These are phyloP conservation scores for Pseudocercospora eumusae DNA, from an alignment of 2,329 filamentous ascomycete species.

Conservation along the genomic window DNA sequence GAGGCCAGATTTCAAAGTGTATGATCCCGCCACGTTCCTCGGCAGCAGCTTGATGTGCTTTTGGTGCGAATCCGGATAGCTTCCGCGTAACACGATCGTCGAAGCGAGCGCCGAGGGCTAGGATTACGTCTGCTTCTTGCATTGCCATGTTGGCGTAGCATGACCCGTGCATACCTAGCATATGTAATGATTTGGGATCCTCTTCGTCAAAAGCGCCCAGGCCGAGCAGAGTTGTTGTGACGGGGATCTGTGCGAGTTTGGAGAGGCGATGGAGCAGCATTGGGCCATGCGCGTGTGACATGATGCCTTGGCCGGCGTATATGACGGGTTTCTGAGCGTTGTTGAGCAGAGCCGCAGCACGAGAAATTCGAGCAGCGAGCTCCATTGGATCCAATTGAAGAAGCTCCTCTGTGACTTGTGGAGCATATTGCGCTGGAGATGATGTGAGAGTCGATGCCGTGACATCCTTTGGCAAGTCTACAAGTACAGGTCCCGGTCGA, in stretches of 20 bases:
- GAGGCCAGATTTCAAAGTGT: constrained; percentile 97
- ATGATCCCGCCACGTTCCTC: constrained; percentile 90
- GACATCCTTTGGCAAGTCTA: constrained; percentile 72
- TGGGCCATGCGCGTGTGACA: constrained; percentile 76
- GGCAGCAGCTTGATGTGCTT: constrained; percentile 76
- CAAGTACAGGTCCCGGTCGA: constrained; percentile 81
- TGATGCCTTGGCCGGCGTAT: constrained; percentile 88
- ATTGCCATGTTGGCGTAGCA: constrained; percentile 98
- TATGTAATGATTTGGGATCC: constrained; percentile 89
- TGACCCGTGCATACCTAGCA: constrained; percentile 97
- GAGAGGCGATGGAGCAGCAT: constrained; percentile 79
- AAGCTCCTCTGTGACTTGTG: too few relatives aligned
- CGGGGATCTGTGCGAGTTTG: constrained; percentile 87
- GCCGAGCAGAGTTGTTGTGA: constrained; percentile 93
- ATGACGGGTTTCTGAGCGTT: constrained; percentile 90
- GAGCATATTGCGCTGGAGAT: constrained; percentile 73
- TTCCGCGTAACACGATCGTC: constrained; percentile 89
- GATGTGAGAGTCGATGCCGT: constrained; percentile 83
- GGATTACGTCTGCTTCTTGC: constrained; percentile 91
- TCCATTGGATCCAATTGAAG: constrained; percentile 62
- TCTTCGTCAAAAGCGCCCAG: constrained; percentile 90
- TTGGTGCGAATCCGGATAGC: constrained; percentile 82
- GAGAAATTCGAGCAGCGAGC: constrained; percentile 69
- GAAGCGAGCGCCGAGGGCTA: constrained; percentile 88
- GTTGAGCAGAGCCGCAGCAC: constrained; percentile 81